phyloP scores from a whole-genome alignment of 2,329 filamentous ascomycete species.

The Diplodia mutila region DNA sequence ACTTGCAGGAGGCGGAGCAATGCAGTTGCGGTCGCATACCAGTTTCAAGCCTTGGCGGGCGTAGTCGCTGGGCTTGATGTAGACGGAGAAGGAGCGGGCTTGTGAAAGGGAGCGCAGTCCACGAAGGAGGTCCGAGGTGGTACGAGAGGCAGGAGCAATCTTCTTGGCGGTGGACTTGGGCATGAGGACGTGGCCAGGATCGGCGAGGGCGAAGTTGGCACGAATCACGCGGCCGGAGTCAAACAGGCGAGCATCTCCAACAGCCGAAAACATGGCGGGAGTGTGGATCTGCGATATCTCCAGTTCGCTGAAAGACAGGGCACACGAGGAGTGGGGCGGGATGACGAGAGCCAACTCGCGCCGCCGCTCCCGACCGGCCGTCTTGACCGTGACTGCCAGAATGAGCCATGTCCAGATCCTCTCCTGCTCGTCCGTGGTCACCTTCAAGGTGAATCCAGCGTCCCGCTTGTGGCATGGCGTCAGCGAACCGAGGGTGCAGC shows the following conservation, averaged over 20 bases:
- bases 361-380: background rate
- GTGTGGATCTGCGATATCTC: background rate
- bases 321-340: background rate
- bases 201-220: background rate
- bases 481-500: background rate
- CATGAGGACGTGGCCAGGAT: background rate
- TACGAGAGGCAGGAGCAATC: background rate
- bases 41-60: background rate
- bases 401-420: background rate
- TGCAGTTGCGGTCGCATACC: background rate
- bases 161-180: background rate
- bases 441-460: background rate
- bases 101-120: background rate
- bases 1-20: background rate
- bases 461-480: background rate
- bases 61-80: background rate
- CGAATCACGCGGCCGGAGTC: background rate
- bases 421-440: background rate
- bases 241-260: background rate
- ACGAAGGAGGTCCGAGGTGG: background rate
- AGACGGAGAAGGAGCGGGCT: background rate
- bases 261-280: background rate
- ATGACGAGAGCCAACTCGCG: background rate
- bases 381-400: background rate
- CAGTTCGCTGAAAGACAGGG: background rate